phyloP scores from a whole-genome alignment of 106 monocot genomes.

The Apostasia shenzhenica region DNA sequence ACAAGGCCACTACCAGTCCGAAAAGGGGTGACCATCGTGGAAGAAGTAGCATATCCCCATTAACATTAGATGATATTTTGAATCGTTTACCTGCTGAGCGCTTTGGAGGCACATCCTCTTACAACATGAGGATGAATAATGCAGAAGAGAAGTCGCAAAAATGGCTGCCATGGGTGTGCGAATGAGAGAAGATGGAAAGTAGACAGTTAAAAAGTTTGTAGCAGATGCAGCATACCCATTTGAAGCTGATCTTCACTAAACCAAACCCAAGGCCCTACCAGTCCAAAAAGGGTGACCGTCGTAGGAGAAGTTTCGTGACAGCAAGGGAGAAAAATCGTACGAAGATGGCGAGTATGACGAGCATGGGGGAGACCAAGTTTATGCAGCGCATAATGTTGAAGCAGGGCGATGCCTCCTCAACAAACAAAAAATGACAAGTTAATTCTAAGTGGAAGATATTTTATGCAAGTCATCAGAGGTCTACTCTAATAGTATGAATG shows the following conservation, averaged over 20 bases:
- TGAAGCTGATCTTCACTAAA: slow-evolving; percentile 2
- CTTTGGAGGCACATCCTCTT: neutral
- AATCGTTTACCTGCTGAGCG: too few relatives aligned
- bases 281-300: too few relatives aligned
- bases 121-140: neutral
- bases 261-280: too few relatives aligned
- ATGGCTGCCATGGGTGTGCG: neutral
- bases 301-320: too few relatives aligned
- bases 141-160: neutral
- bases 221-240: neutral
- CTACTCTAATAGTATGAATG: too few relatives aligned
- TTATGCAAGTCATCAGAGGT: too few relatives aligned
- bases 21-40: too few relatives aligned
- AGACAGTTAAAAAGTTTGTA: neutral
- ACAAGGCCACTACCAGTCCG: too few relatives aligned
- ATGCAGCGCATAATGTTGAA: neutral
- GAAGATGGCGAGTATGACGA: neutral
- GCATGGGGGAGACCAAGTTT: neutral
- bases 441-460: too few relatives aligned
- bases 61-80: neutral
- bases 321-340: neutral
- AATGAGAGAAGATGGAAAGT: neutral
- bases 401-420: slow-evolving; percentile 9
- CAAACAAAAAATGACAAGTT: neutral
- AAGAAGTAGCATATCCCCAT: neutral